Evolutionary conservation across 2,329 filamentous ascomycete genomes (phyloP), one percentile per base, ranked within the genome.

Genomic region (Waltergamsia citrina): DNA sequence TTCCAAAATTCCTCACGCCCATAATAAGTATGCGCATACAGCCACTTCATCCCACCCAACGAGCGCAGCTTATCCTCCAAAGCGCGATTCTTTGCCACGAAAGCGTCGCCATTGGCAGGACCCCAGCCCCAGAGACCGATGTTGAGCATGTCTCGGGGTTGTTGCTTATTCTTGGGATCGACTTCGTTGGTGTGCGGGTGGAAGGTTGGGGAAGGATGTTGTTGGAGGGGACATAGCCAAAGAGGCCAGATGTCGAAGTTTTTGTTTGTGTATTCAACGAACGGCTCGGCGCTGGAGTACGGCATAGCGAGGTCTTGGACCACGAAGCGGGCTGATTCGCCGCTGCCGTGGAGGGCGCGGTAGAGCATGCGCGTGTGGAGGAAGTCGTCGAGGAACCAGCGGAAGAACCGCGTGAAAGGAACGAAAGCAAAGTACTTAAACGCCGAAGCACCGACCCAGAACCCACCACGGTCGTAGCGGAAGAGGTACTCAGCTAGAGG

Each of bases 11-110:
- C 74, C 1, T 69, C 60, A 49, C 82, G 71, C n/a, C 71, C 69
- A 54, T 92, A 92, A 60, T 87, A 93, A 0, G 84, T 81, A 48
- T 90, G 82, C 3, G 85, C 85, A 55, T 94, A 93, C 10, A 93
- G 63, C 81, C 85, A 92, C 62, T 93, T 93, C 63, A 82, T 74
- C 3, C 85, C 86, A 30, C 78, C 78, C 1, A 92, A 69, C 42
- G 75, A 67, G 31, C 64, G 63, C 4, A 88, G 71, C 49, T 81
- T 81, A 15, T 63, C 59, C 59, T 93, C 86, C 15, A 93, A 66
- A 28, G 67, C 67, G 21, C 80, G 71, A 56, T 93, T 93, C 44
- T 74, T 73, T 25, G 57, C 52, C 3, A 88, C 65, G 47, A 88
- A 88, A n/a, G 67, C 65, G 2, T 57, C 54, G 23, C 59, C 59